These are phyloP conservation scores for Amanita rubescens DNA, from an alignment of 768 basidiomycete genomes.

Conservation along the genomic window DNA sequence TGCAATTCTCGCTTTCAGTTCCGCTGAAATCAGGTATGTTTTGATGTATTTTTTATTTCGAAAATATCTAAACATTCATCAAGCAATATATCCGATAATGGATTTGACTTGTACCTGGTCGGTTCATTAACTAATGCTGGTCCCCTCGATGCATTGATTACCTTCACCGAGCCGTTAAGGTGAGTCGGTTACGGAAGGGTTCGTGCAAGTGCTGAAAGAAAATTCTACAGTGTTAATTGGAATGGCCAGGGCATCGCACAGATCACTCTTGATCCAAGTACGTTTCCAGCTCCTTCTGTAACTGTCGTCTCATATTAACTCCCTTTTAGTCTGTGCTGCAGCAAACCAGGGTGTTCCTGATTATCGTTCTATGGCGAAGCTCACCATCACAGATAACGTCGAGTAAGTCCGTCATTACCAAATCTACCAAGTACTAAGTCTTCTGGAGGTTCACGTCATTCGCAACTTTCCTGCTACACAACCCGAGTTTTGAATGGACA, in stretches of 20 bases:
- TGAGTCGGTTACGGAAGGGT: slow-evolving; percentile 22
- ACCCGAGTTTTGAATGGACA: slow-evolving; percentile 59
- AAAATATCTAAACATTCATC: background rate
- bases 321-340: slow-evolving; percentile 48
- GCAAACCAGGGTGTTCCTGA: slow-evolving; percentile 63
- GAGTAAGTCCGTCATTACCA: slow-evolving; percentile 28
- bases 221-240: slow-evolving; percentile 45
- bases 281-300: slow-evolving; percentile 5
- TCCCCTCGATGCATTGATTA: slow-evolving; percentile 62
- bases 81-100: slow-evolving; percentile 49
- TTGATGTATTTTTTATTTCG: background rate
- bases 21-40: slow-evolving; percentile 51
- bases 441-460: slow-evolving; percentile 51
- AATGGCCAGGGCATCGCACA: slow-evolving; percentile 55
- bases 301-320: background rate
- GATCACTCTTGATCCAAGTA: slow-evolving; percentile 55
- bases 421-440: background rate
- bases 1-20: slow-evolving; percentile 44
- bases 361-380: slow-evolving; percentile 41
- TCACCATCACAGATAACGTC: slow-evolving; percentile 48
- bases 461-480: slow-evolving; percentile 58
- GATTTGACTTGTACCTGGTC: slow-evolving; percentile 53
- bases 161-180: slow-evolving; percentile 56
- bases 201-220: background rate
- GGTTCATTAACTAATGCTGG: slow-evolving; percentile 58